Evolutionary conservation across 345 rosid genomes (phyloP).

Genomic region (Hevea brasiliensis): DNA sequence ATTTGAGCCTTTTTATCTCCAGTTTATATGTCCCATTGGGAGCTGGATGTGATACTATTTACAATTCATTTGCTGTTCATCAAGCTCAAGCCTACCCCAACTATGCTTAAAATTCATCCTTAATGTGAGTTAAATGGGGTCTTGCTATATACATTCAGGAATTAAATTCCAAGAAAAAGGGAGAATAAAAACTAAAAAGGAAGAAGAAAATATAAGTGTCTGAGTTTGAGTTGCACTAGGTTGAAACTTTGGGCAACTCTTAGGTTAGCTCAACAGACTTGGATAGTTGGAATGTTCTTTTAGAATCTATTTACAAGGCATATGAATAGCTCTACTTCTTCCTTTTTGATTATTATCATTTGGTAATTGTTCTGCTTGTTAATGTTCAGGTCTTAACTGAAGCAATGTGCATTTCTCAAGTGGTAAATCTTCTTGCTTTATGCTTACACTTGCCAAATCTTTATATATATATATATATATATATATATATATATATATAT

Average conservation of each 20-base stretch:
- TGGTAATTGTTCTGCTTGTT: slow-evolving; percentile 27
- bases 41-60: not conserved
- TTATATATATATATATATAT: too few relatives aligned
- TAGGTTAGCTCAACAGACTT: not conserved
- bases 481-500: too few relatives aligned
- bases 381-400: slow-evolving; percentile 78
- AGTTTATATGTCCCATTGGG: not conserved
- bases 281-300: not conserved
- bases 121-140: not conserved
- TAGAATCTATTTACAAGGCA: not conserved
- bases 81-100: not conserved
- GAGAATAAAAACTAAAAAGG: too few relatives aligned
- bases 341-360: slow-evolving; percentile 3
- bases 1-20: not conserved
- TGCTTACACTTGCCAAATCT: not conserved
- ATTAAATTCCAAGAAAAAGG: not conserved
- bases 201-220: not conserved
- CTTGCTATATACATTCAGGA: not conserved
- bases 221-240: not conserved
- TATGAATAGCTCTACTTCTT: not conserved
- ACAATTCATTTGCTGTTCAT: not conserved
- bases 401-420: slow-evolving; percentile 83
- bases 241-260: not conserved
- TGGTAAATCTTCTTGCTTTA: slow-evolving; percentile 43
- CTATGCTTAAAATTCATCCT: not conserved